phyloP scores from a whole-genome alignment of 805 yeast genomes.

The Teunomyces lycoperdinae region DNA sequence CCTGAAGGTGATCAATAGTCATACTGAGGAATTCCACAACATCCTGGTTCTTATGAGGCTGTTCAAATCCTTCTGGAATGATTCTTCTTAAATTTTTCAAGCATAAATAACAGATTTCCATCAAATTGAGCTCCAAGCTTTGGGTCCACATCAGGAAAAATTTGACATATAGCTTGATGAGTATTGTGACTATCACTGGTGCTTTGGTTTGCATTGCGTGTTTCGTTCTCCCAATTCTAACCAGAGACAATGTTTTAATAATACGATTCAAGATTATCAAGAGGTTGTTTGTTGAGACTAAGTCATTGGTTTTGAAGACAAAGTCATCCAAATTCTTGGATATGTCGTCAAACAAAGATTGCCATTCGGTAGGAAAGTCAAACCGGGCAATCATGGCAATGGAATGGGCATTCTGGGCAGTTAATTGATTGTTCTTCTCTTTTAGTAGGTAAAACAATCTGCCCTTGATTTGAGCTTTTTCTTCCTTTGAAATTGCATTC shows the following conservation, averaged over 20 bases:
- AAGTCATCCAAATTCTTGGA: slow-evolving; percentile 44
- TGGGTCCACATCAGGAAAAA: slow-evolving; percentile 65
- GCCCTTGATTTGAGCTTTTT: slow-evolving; percentile 60
- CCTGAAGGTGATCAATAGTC: slow-evolving; percentile 58
- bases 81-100: slow-evolving; percentile 73
- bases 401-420: slow-evolving; percentile 83
- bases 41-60: slow-evolving; percentile 57
- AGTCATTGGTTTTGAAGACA: slow-evolving; percentile 38
- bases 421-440: slow-evolving; percentile 71
- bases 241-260: slow-evolving; percentile 68
- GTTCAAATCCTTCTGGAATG: slow-evolving; percentile 72
- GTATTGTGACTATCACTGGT: slow-evolving; percentile 56
- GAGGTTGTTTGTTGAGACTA: slow-evolving; percentile 58
- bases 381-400: slow-evolving; percentile 72
- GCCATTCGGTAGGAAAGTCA: slow-evolving; percentile 91
- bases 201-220: slow-evolving; percentile 73
- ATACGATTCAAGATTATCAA: slow-evolving; percentile 72
- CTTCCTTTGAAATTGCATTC: slow-evolving; percentile 55
- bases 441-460: slow-evolving; percentile 57
- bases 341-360: slow-evolving; percentile 66
- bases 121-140: slow-evolving; percentile 46
- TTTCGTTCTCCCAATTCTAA: slow-evolving; percentile 79
- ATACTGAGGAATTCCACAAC: slow-evolving; percentile 59
- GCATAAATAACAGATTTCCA: slow-evolving; percentile 76
- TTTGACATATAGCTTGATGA: slow-evolving; percentile 56